Base-by-base conservation (phyloP, 805 yeast species). In the Candida ipomoeae region DNA sequence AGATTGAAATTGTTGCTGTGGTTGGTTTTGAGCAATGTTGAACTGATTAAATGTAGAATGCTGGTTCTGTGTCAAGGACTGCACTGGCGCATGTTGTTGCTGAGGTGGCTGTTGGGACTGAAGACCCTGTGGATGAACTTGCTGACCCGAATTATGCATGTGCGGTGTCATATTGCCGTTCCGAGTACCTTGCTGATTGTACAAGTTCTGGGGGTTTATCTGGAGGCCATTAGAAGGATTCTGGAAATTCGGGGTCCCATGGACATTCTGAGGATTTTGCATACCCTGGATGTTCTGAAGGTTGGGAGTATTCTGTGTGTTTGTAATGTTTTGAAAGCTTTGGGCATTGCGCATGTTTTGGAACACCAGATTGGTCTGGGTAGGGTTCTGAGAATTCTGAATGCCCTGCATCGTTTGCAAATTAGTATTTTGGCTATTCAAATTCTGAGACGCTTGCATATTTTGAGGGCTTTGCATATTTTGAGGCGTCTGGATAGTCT, bases 41-140 rank as follows among this genome's bases (percentile, higher is more conserved):
- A 46, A 48, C 29, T 40, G 51, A 29, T 44, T 44, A 23, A 44
- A 44, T 35, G 46, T n/a, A 33, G 46, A 32, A 21, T 34, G 35
- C 34, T 36, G 46, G 11, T 44, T 44, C 36, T 34, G 46, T 18
- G 31, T 21, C 42, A 44, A 29, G 8, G 48, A 37, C n/a, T 44
- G 48, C 8, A 37, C 20, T 29, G 48, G 45, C 40, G 33, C 52
- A 40, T 47, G 54, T 38, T 55, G 57, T 45, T 54, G 57, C 41
- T 32, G 42, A 14, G 23, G 33, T 17, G 38, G 36, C 11, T 42
- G 45, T 17, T 45, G 32, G 17, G 48, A 11, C 17, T 21, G 41
- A 37, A 36, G 48, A 17, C 23, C 40, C 48, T 37, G 48, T 14
- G 40, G 34, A 36, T 35, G 44, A 34, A 49, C 44, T 48, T 48